These are phyloP conservation scores for Gossypium lobatum DNA, from an alignment of 441 rosid genomes.

Conservation along the genomic window DNA sequence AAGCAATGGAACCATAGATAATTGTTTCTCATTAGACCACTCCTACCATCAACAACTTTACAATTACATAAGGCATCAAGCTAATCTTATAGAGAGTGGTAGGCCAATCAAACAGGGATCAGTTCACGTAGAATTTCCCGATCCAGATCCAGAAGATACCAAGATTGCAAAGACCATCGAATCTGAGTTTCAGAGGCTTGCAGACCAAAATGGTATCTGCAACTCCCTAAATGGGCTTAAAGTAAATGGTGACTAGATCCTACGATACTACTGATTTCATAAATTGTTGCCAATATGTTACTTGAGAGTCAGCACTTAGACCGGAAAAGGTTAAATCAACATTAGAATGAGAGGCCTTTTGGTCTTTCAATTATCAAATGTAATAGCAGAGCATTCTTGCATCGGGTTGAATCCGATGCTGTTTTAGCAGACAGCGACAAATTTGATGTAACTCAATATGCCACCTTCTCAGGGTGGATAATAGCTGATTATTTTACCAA, in stretches of 20 bases:
- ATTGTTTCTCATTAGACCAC: slow-evolving; percentile 64
- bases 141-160: slow-evolving; percentile 51
- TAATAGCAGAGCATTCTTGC: slow-evolving; percentile 29
- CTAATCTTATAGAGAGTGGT: slow-evolving; percentile 23
- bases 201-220: slow-evolving; percentile 35
- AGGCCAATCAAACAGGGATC: slow-evolving; percentile 47
- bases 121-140: slow-evolving; percentile 50
- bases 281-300: slow-evolving; percentile 9
- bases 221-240: slow-evolving; percentile 33
- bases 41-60: slow-evolving; percentile 57
- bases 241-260: slow-evolving; percentile 28
- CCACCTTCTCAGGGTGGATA: slow-evolving; percentile 20
- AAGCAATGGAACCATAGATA: slow-evolving; percentile 36
- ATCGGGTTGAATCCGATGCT: slow-evolving; percentile 38
- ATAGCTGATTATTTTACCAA: not conserved
- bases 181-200: slow-evolving; percentile 61
- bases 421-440: slow-evolving; percentile 13
- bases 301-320: not conserved
- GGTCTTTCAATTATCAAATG: not conserved
- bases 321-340: slow-evolving; percentile 11
- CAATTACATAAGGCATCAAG: slow-evolving; percentile 46
- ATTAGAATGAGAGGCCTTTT: slow-evolving; percentile 10
- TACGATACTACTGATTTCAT: slow-evolving; percentile 11
- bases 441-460: slow-evolving; percentile 13
- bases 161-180: slow-evolving; percentile 58